Percentiles rank a stretch among this genome's conserved stretches.
Conservation (phyloP, 495 filamentous ascomycete species). For the Penicillium soppii region DNA sequence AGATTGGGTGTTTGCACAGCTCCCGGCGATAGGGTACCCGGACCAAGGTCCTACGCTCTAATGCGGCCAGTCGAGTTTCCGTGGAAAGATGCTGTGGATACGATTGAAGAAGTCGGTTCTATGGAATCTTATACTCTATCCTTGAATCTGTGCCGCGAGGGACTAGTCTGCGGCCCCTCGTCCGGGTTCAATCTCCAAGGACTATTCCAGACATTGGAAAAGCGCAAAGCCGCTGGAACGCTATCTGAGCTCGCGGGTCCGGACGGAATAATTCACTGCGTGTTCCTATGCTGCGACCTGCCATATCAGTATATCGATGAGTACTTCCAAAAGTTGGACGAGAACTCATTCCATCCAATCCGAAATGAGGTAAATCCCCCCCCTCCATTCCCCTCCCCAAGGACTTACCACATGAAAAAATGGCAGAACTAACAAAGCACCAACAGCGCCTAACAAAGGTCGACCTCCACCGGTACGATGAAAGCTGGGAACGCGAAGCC, state of each 20-base stretch:
- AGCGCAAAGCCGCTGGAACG: conserved; percentile 43
- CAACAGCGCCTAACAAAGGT: conserved; percentile 46
- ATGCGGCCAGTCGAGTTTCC: conserved; percentile 56
- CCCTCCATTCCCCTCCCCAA: too few relatives aligned
- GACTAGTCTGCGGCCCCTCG: conserved; percentile 59
- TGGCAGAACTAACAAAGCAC: neutral
- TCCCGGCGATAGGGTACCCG: conserved; percentile 55
- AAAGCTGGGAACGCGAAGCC: conserved; percentile 49
- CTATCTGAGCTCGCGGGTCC: conserved; percentile 43
- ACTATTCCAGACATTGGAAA: conserved; percentile 50
- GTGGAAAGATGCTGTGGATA: conserved; percentile 54
- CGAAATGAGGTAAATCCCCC: conserved; percentile 49
- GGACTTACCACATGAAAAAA: too few relatives aligned
- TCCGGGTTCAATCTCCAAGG: conserved; percentile 59
- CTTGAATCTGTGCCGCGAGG: conserved; percentile 54
- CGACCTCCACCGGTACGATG: conserved; percentile 55
- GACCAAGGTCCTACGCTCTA: conserved; percentile 52
- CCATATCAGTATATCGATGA: conserved; percentile 63
- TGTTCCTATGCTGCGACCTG: conserved; percentile 61
- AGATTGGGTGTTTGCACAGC: conserved; percentile 56
- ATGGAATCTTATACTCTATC: conserved; percentile 53
- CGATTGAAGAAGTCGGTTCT: conserved; percentile 54
- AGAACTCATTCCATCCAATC: conserved; percentile 53
- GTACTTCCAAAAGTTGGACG: conserved; percentile 56
- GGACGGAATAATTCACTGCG: conserved; percentile 50